Conservation (phyloP, 768 basidiomycete species). For the Tulasnella sp. region DNA sequence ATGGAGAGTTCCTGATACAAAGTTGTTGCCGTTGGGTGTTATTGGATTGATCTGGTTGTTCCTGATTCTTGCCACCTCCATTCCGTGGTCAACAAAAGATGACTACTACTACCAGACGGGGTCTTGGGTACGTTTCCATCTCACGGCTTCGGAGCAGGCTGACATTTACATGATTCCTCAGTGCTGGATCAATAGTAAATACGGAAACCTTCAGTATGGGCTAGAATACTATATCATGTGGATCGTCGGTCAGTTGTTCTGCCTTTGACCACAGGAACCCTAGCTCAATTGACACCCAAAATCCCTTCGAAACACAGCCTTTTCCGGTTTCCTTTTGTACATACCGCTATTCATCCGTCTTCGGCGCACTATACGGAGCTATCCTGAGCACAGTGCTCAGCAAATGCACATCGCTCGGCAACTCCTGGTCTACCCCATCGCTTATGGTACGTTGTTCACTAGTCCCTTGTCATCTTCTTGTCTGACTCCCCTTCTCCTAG, state of each 20-base stretch:
- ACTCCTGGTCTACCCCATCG: background rate
- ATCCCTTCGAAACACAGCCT: constrained; percentile 11
- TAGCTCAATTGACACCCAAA: background rate
- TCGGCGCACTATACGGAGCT: background rate
- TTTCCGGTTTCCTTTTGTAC: constrained; percentile 40
- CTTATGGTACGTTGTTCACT: background rate
- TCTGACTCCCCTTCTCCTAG: background rate
- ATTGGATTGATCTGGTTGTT: constrained; percentile 36
- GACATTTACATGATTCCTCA: constrained; percentile 19
- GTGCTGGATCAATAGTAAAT: constrained; percentile 44
- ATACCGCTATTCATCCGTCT: constrained; percentile 40
- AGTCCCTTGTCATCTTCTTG: background rate
- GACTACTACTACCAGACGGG: background rate
- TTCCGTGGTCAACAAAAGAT: background rate
- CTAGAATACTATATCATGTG: constrained; percentile 50
- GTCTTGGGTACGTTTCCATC: background rate
- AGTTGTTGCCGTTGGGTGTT: constrained; percentile 32
- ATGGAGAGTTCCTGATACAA: constrained; percentile 29
- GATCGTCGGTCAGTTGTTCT: constrained; percentile 31
- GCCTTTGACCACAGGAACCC: too few species aligned
- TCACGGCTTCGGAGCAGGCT: background rate
- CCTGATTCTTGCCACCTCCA: constrained; percentile 28
- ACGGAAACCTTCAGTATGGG: constrained; percentile 36
- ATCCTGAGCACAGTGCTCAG: background rate
- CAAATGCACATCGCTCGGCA: background rate